phyloP scores from a whole-genome alignment of 2,329 filamentous ascomycete species.

The Trichoderma aggressivum region DNA sequence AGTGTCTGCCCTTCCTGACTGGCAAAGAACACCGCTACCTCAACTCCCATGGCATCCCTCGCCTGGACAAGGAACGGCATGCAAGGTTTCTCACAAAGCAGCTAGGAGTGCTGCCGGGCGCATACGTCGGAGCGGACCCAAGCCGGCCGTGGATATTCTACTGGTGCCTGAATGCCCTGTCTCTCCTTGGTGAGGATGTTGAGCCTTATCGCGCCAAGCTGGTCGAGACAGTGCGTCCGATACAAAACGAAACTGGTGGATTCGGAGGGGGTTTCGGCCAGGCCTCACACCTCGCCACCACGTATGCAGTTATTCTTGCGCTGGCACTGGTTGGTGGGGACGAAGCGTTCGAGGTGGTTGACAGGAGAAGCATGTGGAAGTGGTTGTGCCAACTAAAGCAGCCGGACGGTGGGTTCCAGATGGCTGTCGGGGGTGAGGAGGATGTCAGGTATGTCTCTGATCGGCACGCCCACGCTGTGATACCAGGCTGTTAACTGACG shows the following conservation, averaged over 20 bases:
- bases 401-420: conserved; percentile 81
- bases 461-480: conserved; percentile 21
- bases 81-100: conserved; percentile 59
- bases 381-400: conserved; percentile 89
- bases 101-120: conserved; percentile 61
- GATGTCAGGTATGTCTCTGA: conserved; percentile 69
- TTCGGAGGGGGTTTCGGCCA: conserved; percentile 95
- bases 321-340: conserved; percentile 75
- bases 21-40: conserved; percentile 49
- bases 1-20: conserved; percentile 66
- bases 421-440: conserved; percentile 82
- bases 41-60: conserved; percentile 72
- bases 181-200: conserved; percentile 72
- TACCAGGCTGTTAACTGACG: conserved; percentile 21
- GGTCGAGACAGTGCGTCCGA: conserved; percentile 69
- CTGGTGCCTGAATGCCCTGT: conserved; percentile 78
- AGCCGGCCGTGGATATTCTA: conserved; percentile 93
- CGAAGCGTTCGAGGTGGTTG: conserved; percentile 69
- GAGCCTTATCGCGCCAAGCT: conserved; percentile 65
- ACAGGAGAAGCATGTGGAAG: conserved; percentile 83
- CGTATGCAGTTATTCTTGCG: conserved; percentile 79
- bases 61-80: conserved; percentile 63
- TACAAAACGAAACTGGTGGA: conserved; percentile 80
- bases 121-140: conserved; percentile 74
- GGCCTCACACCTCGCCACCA: conserved; percentile 80